These are phyloP conservation scores for Flagelloscypha sp. DNA, from an alignment of 768 basidiomycete genomes.

Conservation along the genomic window DNA sequence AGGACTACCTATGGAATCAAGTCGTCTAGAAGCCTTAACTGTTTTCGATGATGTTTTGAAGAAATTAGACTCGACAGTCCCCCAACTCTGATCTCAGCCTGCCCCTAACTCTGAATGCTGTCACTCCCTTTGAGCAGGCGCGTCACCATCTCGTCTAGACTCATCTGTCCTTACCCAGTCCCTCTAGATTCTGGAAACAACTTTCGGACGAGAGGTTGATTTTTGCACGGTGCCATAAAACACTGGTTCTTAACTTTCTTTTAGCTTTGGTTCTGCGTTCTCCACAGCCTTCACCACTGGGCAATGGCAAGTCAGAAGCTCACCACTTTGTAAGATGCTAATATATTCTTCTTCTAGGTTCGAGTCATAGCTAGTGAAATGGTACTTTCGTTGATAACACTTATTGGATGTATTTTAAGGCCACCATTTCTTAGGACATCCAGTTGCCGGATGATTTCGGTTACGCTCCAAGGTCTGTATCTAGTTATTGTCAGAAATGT, in stretches of 20 bases:
- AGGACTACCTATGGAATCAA: conserved; percentile 80
- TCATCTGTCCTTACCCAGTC: too few species aligned
- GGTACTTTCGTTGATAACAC: conserved; percentile 31
- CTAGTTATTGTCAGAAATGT: too few species aligned
- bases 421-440: conserved; percentile 40
- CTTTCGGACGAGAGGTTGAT: conserved; percentile 72
- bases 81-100: conserved; percentile 41
- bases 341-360: conserved; percentile 37
- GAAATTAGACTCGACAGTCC: conserved; percentile 46
- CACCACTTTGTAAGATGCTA: too few species aligned
- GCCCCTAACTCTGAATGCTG: conserved; percentile 65
- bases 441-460: conserved; percentile 70
- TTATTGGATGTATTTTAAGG: conserved; percentile 5
- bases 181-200: too few species aligned
- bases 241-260: neutral
- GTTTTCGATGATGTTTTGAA: conserved; percentile 50
- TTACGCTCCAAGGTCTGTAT: conserved; percentile 79
- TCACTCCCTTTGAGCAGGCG: conserved; percentile 70
- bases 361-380: conserved; percentile 80
- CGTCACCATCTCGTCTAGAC: too few species aligned
- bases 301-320: conserved; percentile 78
- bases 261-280: conserved; percentile 78
- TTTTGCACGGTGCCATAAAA: neutral
- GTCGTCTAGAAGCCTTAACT: conserved; percentile 46
- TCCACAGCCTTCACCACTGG: conserved; percentile 89